phyloP scores from a whole-genome alignment of 2,329 filamentous ascomycete genomes.

The Diaporthe sp. region DNA sequence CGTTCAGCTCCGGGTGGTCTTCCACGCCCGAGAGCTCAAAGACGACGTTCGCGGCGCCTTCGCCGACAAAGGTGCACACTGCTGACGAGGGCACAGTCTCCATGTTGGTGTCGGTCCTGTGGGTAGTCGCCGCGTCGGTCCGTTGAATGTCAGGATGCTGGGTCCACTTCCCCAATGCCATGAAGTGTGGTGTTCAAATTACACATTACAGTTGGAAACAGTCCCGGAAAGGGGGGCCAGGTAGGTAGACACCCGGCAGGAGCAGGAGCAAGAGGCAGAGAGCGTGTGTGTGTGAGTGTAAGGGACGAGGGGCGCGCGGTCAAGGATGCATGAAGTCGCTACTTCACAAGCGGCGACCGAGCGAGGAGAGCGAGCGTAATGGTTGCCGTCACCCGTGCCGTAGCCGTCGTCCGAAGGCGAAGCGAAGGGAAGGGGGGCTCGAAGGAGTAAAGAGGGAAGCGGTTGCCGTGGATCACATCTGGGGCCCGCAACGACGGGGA shows the following conservation, averaged over 20 bases:
- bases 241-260: not conserved
- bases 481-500: slow-evolving; percentile 14
- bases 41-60: slow-evolving; percentile 84
- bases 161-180: slow-evolving; percentile 9
- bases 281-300: not conserved
- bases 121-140: not conserved
- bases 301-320: not conserved
- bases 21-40: slow-evolving; percentile 65
- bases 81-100: slow-evolving; percentile 33
- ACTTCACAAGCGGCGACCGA: slow-evolving; percentile 34
- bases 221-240: not conserved
- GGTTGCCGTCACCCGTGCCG: slow-evolving; percentile 35
- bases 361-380: not conserved
- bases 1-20: slow-evolving; percentile 36
- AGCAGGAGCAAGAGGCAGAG: not conserved
- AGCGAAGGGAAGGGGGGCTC: slow-evolving; percentile 4
- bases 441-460: slow-evolving; percentile 28
- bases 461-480: slow-evolving; percentile 22
- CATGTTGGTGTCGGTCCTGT: slow-evolving; percentile 19
- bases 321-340: slow-evolving; percentile 34
- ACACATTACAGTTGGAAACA: slow-evolving; percentile 32
- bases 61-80: slow-evolving; percentile 61
- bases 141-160: slow-evolving; percentile 25
- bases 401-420: slow-evolving; percentile 12
- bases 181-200: slow-evolving; percentile 21